Percentiles rank a stretch among this genome's conserved stretches.
Conservation (phyloP, 139 green algal species). For the Closterium sp. region DNA sequence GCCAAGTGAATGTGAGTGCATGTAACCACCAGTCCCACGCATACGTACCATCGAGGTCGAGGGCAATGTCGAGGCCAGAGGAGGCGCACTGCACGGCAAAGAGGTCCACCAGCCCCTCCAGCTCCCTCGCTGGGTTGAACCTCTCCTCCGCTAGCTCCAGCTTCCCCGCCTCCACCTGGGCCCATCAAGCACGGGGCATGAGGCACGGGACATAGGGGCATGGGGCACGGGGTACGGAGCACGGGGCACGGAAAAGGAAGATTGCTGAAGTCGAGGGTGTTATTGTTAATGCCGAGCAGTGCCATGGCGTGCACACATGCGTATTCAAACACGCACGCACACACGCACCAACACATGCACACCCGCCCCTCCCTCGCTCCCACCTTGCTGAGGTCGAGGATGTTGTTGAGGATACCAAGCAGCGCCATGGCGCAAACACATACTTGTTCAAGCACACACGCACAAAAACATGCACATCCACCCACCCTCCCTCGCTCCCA, state of each 20-base stretch:
- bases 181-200: neutral
- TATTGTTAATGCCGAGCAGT: too few relatives aligned
- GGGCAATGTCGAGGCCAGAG: neutral
- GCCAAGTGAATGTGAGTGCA: neutral
- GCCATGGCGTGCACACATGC: too few relatives aligned
- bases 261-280: too few relatives aligned
- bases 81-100: neutral
- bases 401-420: conserved; percentile 41
- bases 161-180: conserved; percentile 1
- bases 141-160: neutral
- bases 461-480: neutral
- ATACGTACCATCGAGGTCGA: neutral
- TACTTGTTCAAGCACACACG: neutral
- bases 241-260: too few relatives aligned
- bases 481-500: neutral
- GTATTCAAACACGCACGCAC: neutral
- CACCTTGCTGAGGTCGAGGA: conserved; percentile 43
- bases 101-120: neutral
- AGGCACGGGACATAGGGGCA: neutral
- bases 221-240: neutral
- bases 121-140: neutral
- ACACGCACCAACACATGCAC: neutral
- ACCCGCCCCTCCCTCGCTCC: neutral
- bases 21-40: neutral
- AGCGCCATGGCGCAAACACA: conserved; percentile 7